Conservation (phyloP, 305 asterid species). For the Fraxinus nigra region DNA sequence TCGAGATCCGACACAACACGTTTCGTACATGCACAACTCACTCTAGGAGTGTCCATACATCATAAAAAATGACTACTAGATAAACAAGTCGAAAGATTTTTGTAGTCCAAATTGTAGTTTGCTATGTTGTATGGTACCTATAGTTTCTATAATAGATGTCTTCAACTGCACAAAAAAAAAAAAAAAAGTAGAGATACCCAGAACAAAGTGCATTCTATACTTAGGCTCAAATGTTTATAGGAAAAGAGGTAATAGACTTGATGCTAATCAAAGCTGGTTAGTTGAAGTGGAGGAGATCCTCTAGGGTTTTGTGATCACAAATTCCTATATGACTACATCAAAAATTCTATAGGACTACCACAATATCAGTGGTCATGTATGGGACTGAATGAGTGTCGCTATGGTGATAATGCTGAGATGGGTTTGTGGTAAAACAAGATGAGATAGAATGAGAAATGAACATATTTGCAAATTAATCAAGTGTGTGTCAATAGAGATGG, state of each 20-base stretch:
- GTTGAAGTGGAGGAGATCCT: background rate
- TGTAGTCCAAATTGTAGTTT: background rate
- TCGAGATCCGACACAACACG: background rate
- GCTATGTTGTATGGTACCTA: background rate
- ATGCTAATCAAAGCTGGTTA: background rate
- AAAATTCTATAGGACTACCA: background rate
- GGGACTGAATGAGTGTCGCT: background rate
- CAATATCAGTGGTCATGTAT: background rate
- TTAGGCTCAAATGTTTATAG: background rate
- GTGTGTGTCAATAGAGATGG: background rate
- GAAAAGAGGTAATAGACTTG: background rate
- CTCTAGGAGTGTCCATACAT: background rate
- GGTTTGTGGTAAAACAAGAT: background rate
- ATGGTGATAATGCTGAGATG: background rate
- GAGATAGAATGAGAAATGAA: background rate
- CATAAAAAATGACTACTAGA: background rate
- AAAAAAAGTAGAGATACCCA: background rate
- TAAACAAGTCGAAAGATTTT: background rate
- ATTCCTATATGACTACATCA: background rate
- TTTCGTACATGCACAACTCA: background rate
- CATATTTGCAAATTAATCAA: background rate
- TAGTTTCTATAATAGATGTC: background rate
- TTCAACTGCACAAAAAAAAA: background rate
- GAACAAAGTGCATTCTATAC: background rate
- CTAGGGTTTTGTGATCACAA: background rate